These are phyloP conservation scores for Striga asiatica DNA, from an alignment of 257 asterid species.

Conservation along the genomic window DNA sequence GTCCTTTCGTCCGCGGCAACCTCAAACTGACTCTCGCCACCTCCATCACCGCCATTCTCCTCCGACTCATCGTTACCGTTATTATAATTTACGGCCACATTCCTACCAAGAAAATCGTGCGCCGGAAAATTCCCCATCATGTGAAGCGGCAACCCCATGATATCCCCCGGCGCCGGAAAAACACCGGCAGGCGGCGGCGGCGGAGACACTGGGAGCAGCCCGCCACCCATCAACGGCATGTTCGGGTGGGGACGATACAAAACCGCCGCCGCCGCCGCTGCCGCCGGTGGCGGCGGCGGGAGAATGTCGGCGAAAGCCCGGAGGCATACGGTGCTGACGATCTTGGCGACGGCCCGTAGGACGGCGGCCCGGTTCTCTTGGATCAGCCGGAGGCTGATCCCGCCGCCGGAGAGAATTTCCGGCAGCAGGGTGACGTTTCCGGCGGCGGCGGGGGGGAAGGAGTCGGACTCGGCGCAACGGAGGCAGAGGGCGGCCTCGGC, in stretches of 20 bases:
- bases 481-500: conserved; percentile 41
- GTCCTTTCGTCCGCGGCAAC: conserved; percentile 52
- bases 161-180: not conserved
- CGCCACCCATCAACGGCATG: not conserved
- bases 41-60: not conserved
- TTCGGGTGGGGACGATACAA: conserved; percentile 9
- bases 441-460: not conserved
- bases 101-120: conserved; percentile 5
- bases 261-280: not conserved
- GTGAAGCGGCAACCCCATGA: conserved; percentile 14
- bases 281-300: not conserved
- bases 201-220: not conserved
- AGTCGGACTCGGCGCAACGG: conserved; percentile 23
- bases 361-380: conserved; percentile 30
- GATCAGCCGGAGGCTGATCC: conserved; percentile 19
- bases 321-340: conserved; percentile 24
- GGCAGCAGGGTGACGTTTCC: conserved; percentile 14
- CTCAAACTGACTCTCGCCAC: conserved; percentile 14
- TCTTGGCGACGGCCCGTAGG: conserved; percentile 14
- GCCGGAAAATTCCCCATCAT: conserved; percentile 7
- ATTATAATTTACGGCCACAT: not conserved
- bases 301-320: conserved; percentile 44
- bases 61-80: not conserved
- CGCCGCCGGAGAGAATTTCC: conserved; percentile 9
- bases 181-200: not conserved